These are phyloP conservation scores for Lizonia empirigonia DNA, from an alignment of 2,329 filamentous ascomycete species.

Conservation along the genomic window DNA sequence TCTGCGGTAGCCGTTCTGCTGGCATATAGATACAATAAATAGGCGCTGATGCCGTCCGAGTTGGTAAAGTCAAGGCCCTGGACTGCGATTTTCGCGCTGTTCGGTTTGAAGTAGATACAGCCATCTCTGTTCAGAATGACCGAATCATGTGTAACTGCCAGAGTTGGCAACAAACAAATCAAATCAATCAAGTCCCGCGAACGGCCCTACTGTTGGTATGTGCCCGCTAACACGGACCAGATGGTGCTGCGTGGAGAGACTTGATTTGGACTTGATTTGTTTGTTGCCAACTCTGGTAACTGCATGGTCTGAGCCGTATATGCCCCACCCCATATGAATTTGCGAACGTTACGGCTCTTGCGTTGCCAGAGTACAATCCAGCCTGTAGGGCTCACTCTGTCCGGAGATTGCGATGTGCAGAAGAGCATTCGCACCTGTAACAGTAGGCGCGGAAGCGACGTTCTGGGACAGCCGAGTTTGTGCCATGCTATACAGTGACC, in stretches of 20 bases:
- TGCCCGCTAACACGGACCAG: too few species aligned
- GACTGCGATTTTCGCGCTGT: conserved; percentile 67
- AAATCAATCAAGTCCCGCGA: too few species aligned
- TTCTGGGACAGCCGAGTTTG: background rate
- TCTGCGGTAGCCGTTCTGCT: conserved; percentile 68
- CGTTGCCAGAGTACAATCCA: too few species aligned
- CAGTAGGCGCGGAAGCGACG: background rate
- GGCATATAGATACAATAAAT: conserved; percentile 68
- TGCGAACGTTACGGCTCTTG: background rate
- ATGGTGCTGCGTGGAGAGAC: too few species aligned
- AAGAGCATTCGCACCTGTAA: background rate
- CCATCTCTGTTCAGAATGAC: conserved; percentile 60
- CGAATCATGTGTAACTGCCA: conserved; percentile 69
- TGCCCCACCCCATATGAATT: conserved; percentile 56
- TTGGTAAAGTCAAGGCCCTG: conserved; percentile 68
- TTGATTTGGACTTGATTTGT: too few species aligned
- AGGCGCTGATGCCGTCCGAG: conserved; percentile 71
- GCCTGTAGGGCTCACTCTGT: background rate
- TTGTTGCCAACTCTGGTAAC: too few species aligned
- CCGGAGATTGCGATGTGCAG: background rate
- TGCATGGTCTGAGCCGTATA: conserved; percentile 62
- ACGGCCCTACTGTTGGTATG: too few species aligned
- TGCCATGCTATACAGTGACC: background rate
- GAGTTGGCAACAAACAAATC: too few species aligned
- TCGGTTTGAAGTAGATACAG: conserved; percentile 71